Percentiles rank a stretch among this genome's conserved stretches.
Evolutionary conservation across 768 basidiomycete genomes (phyloP).

Genomic region (Collybia sordida): DNA sequence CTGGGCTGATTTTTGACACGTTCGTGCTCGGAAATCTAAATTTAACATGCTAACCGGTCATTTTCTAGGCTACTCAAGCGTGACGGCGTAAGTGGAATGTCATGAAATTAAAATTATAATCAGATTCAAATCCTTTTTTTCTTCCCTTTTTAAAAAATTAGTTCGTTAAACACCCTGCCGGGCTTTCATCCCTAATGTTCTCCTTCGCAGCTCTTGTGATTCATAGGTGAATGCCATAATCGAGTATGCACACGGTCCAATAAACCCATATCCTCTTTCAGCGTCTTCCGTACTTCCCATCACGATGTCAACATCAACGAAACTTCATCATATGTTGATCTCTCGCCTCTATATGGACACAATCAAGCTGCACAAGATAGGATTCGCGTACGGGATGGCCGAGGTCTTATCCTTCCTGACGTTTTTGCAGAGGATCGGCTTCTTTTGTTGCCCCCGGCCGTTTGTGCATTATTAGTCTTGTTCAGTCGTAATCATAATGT

Average conservation of each 20-base stretch:
- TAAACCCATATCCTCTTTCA: conserved; percentile 22
- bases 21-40: conserved; percentile 21
- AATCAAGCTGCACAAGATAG: conserved; percentile 58
- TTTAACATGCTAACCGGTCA: no score
- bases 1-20: conserved; percentile 81
- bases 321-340: conserved; percentile 85
- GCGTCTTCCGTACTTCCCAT: conserved; percentile 84
- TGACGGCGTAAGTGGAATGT: conserved; percentile 48
- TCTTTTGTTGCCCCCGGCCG: conserved; percentile 75
- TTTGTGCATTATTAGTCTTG: conserved; percentile 74
- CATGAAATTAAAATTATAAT: not conserved
- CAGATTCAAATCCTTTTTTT: no score
- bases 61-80: conserved; percentile 53
- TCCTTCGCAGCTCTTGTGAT: conserved; percentile 82
- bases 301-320: conserved; percentile 68
- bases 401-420: conserved; percentile 67
- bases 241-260: not conserved
- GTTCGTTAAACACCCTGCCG: conserved; percentile 77
- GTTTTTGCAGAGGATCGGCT: conserved; percentile 79
- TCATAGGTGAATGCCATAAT: conserved; percentile 49
- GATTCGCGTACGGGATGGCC: conserved; percentile 59
- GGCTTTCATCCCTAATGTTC: conserved; percentile 80
- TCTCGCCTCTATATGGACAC: conserved; percentile 81
- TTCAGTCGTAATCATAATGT: conserved; percentile 92
- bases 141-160: conserved; percentile 28